Base-by-base conservation (phyloP, 2,329 filamentous ascomycete species). In the Aureobasidium sp. region DNA sequence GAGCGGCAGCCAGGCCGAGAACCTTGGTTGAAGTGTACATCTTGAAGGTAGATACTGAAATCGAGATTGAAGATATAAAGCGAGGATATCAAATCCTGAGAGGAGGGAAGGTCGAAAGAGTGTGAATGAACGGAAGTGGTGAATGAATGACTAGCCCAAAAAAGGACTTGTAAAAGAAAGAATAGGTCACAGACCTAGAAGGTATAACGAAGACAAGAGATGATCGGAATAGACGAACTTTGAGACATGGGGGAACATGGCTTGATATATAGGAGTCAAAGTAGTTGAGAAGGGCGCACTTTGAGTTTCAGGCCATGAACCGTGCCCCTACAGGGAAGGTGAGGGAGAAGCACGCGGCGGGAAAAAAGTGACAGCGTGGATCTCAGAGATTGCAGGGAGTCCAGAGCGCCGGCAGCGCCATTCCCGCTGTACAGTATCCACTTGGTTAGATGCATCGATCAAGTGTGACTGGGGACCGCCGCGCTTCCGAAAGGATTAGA, bases 1-100 rank as follows among this genome's bases (percentile, higher is more conserved):
- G 41, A 39, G 64, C 64, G 62, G 64, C 60, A 59, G 64, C 59
- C 57, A 63, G 48, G 62, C 57, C 55, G 60, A 61, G 47, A 39
- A 63, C 42, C 59, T 63, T 60, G 41, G 62, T 49, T 14, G 63
- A 62, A 63, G 61, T 36, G 32, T 62, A 54, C 44, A 55, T 61
- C 11, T 21, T 61, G 34, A 14, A 13, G n/a, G 21, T 42, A 37
- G 49, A 48, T 44, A 41, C 21, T 2, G n/a, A 39, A 9, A 34
- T 8, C 16, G 42, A 7, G 30, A 30, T 16, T 16, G 44, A 59
- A 50, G 45, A 14, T 16, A 11, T 29, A 53, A 61, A 47, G 13
- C n/a, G 25, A 50, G 60, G 60, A 61, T 55, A 48, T 61, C 60
- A 61, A 61, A 61, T 61, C 60, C 60, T 55, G 36, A 36, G 41